A percentile compares a stretch with the other conserved stretches of the same genome.
Conservation (phyloP, 192 early-diverging fungal genomes). For the Gonapodya sp. region DNA sequence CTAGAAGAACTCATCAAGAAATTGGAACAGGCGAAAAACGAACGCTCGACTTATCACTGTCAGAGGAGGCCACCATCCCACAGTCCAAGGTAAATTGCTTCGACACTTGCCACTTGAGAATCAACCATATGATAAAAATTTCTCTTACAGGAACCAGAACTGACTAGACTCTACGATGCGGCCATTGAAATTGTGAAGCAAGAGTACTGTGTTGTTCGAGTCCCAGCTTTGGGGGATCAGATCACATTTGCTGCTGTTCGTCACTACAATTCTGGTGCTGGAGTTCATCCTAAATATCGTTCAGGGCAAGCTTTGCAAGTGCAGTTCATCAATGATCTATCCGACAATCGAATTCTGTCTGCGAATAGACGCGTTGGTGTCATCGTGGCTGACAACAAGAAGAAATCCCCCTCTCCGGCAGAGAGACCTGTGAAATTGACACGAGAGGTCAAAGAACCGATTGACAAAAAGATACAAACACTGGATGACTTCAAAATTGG, state of each 20-base stretch:
- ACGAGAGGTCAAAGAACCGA: background rate
- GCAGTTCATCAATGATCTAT: background rate
- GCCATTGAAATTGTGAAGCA: constrained; percentile 69
- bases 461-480: background rate
- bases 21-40: background rate
- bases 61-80: background rate
- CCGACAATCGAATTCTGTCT: background rate
- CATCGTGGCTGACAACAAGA: background rate
- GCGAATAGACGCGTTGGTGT: background rate
- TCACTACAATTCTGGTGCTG: constrained; percentile 31
- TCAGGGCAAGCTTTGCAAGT: background rate
- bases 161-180: constrained; percentile 24
- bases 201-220: constrained; percentile 59
- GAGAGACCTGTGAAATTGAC: background rate
- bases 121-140: no score
- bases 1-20: no score
- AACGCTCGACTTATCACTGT: background rate
- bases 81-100: no score
- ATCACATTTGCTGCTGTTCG: constrained; percentile 50
- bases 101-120: no score
- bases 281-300: background rate
- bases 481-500: background rate
- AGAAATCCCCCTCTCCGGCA: background rate
- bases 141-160: background rate
- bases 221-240: constrained; percentile 42